Percentiles rank a stretch among this genome's conserved stretches.
These are phyloP conservation scores for Thinopyrum elongatum DNA, from an alignment of 176 grass and related monocot species.

Conservation along the genomic window DNA sequence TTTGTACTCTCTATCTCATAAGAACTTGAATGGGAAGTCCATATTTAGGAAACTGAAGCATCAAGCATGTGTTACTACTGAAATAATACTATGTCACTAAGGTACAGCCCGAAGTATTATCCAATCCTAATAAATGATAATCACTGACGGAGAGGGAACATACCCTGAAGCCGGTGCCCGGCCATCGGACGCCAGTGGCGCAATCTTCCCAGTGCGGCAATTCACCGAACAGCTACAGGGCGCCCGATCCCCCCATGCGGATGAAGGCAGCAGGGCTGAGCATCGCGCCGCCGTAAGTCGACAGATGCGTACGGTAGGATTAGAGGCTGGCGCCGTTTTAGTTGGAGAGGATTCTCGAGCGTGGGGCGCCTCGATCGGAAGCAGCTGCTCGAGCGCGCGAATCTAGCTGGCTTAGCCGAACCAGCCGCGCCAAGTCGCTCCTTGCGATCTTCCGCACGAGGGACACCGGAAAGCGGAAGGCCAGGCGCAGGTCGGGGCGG, in stretches of 20 bases:
- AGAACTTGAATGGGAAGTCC: too few relatives aligned
- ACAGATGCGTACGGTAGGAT: too few relatives aligned
- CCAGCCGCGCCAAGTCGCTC: neutral
- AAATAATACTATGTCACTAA: neutral
- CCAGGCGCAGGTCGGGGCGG: neutral
- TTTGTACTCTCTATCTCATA: too few relatives aligned
- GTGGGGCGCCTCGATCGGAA: too few relatives aligned
- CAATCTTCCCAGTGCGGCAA: neutral
- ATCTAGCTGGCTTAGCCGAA: neutral
- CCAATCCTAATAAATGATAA: too few relatives aligned
- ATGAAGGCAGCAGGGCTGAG: too few relatives aligned
- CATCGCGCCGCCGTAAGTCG: neutral
- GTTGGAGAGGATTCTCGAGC: neutral
- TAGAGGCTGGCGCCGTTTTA: neutral
- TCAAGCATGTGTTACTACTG: too few relatives aligned
- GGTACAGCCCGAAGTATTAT: neutral
- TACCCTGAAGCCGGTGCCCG: too few relatives aligned
- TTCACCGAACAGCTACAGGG: neutral
- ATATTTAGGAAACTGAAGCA: too few relatives aligned
- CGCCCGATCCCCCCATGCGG: neutral
- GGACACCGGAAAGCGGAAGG: neutral
- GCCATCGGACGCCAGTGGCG: neutral
- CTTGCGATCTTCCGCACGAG: neutral
- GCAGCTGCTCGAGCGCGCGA: too few relatives aligned
- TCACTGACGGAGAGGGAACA: too few relatives aligned